Evolutionary conservation across 768 basidiomycete species (phyloP), one percentile per base, ranked within the genome.

Genomic region (Gymnopilus junonius): DNA sequence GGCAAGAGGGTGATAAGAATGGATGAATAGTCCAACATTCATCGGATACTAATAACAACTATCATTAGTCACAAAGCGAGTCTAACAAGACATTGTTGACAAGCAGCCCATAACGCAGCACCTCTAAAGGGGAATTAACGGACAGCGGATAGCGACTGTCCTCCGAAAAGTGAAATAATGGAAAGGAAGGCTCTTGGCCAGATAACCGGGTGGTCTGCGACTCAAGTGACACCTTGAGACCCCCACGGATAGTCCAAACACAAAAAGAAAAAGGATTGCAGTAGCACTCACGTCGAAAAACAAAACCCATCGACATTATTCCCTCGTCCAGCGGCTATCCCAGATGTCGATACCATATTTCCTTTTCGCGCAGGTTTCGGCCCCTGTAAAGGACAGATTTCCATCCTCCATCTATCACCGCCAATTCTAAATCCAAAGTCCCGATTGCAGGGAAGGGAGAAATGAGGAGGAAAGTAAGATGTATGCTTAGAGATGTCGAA

Each of bases 151-250:
- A 17, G 48, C 48, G 31, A 25, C 45, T 53, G 34, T n/a, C 32
- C 29, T 23, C 34, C 5, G 7, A 27, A 55, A 42, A 14, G 59
- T 15, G 20, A 31, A 21, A 53, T 53, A 23, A 29, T 34, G 54
- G 39, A 62, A 45, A 56, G 45, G 42, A 56, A 62, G 55, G 54
- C n/a, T 20, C 34, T 62, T 55, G 54, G 55, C 54, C 61, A 56
- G 54, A 62, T 48, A 39, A 35, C 54, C 43, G 61, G 61, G 54
- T 37, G 46, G 25, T 27, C 25, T 51, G 48, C 48, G 15, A 29
- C 29, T 51, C 8, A n/a, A n/a, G 31, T 51, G 48, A 29, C 29
- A 17, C 8, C 48, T 51, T 37, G 58, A 59, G 54, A 55, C 37
- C 37, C 5, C 61, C 45, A 55, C 60, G 29, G 53, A 20, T 31